phyloP scores from a whole-genome alignment of 495 filamentous ascomycete species.

The Paragyromitra xinjiangensis region DNA sequence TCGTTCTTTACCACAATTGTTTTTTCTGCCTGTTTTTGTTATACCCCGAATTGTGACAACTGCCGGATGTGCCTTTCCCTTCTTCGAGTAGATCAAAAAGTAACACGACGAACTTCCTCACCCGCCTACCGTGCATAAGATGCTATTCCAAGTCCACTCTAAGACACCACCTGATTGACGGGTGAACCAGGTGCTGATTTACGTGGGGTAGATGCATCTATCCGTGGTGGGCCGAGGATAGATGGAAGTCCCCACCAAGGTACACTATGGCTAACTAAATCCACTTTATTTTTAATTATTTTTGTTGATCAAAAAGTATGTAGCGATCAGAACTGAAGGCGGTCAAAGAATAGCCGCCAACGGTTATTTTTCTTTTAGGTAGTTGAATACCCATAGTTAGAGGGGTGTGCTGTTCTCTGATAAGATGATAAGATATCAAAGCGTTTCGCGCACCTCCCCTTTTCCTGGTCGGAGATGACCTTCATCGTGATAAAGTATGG shows the following conservation, averaged over 20 bases:
- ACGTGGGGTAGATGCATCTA: slow-evolving; percentile 50
- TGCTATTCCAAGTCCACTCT: slow-evolving; percentile 26
- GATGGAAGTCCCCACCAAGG: slow-evolving; percentile 37
- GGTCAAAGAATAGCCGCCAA: slow-evolving; percentile 6
- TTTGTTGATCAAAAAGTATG: neutral
- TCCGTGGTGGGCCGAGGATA: slow-evolving; percentile 41
- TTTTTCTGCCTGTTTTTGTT: slow-evolving; percentile 22
- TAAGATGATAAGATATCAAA: slow-evolving; percentile 39
- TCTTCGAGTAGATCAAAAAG: slow-evolving; percentile 15
- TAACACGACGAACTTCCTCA: slow-evolving; percentile 9
- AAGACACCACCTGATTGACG: slow-evolving; percentile 47
- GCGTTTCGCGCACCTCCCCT: slow-evolving; percentile 15
- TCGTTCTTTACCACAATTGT: neutral
- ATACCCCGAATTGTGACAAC: slow-evolving; percentile 23
- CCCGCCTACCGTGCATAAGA: slow-evolving; percentile 32
- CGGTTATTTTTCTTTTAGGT: neutral
- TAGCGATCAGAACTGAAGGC: neutral
- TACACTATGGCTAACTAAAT: neutral
- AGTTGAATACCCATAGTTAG: slow-evolving; percentile 1
- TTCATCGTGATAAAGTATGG: slow-evolving; percentile 16
- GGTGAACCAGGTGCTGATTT: slow-evolving; percentile 25
- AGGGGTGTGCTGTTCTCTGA: neutral
- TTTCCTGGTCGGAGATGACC: slow-evolving; percentile 30
- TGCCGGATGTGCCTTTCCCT: slow-evolving; percentile 35
- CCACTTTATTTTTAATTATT: neutral